A percentile compares a stretch with the other conserved stretches of the same genome.
These are phyloP conservation scores for Eurotiales sp. DNA, from an alignment of 2,329 filamentous ascomycete genomes.

Conservation along the genomic window DNA sequence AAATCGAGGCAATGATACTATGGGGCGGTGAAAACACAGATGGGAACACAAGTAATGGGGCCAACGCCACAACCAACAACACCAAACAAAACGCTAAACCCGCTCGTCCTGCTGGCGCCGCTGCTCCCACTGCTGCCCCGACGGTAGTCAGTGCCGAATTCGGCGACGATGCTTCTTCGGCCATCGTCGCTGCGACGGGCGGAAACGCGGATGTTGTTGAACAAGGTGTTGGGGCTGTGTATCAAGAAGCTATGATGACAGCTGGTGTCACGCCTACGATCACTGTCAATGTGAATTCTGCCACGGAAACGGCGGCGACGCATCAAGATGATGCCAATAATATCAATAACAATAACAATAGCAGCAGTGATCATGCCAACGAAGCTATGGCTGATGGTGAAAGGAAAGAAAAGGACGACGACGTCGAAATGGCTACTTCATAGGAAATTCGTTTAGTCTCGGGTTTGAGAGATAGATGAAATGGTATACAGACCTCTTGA, in stretches of 20 bases:
- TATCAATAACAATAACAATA: not conserved
- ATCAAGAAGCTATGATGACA: constrained; percentile 8
- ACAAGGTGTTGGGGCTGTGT: constrained; percentile 10
- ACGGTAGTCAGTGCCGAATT: constrained; percentile 9
- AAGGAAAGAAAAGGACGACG: constrained; percentile 4
- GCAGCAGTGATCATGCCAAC: too few species aligned
- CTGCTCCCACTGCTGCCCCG: constrained; percentile 11
- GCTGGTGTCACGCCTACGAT: constrained; percentile 7
- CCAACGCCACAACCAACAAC: not conserved
- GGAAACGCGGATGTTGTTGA: constrained; percentile 1
- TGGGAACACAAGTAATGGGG: constrained; percentile 19
- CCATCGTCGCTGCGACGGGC: constrained; percentile 4
- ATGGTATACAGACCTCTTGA: not conserved
- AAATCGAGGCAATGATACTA: constrained; percentile 74
- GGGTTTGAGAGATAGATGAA: not conserved
- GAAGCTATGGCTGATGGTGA: not conserved
- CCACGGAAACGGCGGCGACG: not conserved
- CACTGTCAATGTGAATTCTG: constrained; percentile 1
- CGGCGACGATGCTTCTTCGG: not conserved
- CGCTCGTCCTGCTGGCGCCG: constrained; percentile 1
- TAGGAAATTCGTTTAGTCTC: not conserved
- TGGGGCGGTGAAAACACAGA: constrained; percentile 35
- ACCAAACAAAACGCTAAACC: not conserved
- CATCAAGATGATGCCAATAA: not conserved
- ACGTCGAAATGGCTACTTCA: constrained; percentile 12